A percentile compares a stretch with the other conserved stretches of the same genome.
phyloP scores from a whole-genome alignment of 108 stramenopile species.

The Aurantiochytrium sp. region DNA sequence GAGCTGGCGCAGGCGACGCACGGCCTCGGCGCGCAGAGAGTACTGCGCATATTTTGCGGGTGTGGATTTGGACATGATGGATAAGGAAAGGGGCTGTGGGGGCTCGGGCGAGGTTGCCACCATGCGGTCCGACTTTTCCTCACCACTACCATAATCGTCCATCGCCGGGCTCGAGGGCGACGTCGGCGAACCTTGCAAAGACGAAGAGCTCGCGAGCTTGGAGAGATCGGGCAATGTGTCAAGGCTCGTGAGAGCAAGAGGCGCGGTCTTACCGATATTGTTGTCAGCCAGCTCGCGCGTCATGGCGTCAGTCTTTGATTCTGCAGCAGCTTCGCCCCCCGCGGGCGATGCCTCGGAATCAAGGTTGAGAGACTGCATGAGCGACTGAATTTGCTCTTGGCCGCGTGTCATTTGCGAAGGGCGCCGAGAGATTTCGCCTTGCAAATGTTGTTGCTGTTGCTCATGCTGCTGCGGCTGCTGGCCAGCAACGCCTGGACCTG shows the following conservation, averaged over 20 bases:
- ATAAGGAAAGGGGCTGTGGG: neutral
- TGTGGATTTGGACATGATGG: neutral
- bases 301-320: no score
- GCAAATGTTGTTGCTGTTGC: neutral
- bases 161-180: neutral
- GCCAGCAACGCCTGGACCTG: no score
- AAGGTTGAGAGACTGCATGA: neutral
- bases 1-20: neutral
- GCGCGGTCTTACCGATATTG: no score
- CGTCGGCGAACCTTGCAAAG: no score
- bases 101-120: neutral
- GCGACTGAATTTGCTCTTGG: neutral
- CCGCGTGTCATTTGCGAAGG: neutral
- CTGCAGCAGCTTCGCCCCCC: no score
- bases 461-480: neutral
- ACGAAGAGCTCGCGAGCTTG: no score
- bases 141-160: neutral
- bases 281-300: no score
- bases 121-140: neutral
- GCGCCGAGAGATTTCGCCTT: neutral
- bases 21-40: slow-evolving; percentile 1
- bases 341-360: neutral
- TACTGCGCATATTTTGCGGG: slow-evolving; percentile 14
- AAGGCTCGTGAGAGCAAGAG: no score
- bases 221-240: no score